Evolutionary conservation across 2,329 filamentous ascomycete species (phyloP), one percentile per base, ranked within the genome.

Genomic region (Alternaria sp.): DNA sequence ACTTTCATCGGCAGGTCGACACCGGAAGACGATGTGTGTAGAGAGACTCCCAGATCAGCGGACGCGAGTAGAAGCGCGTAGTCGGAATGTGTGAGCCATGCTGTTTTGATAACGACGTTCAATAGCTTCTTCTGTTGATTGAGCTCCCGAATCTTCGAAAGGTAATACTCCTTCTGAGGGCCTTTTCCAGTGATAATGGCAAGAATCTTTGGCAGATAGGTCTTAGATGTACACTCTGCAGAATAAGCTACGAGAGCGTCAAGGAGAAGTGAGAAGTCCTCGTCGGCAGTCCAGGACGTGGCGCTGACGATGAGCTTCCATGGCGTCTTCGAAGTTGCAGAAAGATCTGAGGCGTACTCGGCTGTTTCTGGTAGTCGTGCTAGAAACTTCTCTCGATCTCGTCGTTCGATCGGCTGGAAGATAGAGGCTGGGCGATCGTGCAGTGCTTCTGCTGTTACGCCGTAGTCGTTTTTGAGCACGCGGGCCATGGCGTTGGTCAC

Each of bases 1-100:
- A 99, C 93, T 81, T 99, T 99, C 96, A 99, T 99, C 0, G 96
- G 96, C 19, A 99, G 84, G 80, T 99, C 96, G 0, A 99, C 93
- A 1, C 96, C 96, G 3, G 93, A 97, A 69, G 92, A 96, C 13
- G 93, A 97, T 68, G 89, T 97, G 82, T 99, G 96, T 25, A 99
- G 83, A 60, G 93, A 97, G 23, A 99, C 88, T 10, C 96, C 96
- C 0, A 99, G 84, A 73, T 97, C 95, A 4, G 96, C 93, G 47
- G 90, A 90, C 11, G 91, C 92, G 28, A 99, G 88, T 5, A 99
- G 86, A 1, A 84, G 85, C 1, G 96, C 95, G 77, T 99, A 99
- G 78, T 97, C 91, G 58, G 88, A 85, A 6, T 92, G 90, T 9
- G 88, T 91, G 17, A 99, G 86, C 91, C 96, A 99, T 0, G 93